Conservation (phyloP, 1,284 basidiomycete species). For the Cystobasidiaceae sp. region DNA sequence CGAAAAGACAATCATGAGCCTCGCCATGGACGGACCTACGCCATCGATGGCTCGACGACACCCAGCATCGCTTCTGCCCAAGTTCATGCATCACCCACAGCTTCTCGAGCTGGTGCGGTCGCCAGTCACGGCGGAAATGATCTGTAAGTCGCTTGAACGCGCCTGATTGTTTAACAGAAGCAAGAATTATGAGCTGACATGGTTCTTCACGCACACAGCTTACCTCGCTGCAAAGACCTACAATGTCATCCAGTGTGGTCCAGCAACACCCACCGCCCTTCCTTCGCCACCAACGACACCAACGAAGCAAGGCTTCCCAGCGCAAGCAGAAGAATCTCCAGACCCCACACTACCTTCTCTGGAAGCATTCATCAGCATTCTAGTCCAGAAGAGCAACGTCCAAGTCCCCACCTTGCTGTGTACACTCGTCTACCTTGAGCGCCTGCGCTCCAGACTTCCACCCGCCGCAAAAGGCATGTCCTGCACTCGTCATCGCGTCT, state of each 20-base stretch:
- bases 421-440: constrained; percentile 88
- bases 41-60: constrained; percentile 38
- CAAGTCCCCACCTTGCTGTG: constrained; percentile 86
- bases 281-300: constrained; percentile 44
- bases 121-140: constrained; percentile 74
- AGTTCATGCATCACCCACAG: constrained; percentile 60
- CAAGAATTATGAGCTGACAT: background rate
- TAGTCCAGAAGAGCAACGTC: constrained; percentile 81
- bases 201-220: constrained; percentile 29
- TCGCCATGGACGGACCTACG: constrained; percentile 16
- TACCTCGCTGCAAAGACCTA: constrained; percentile 64
- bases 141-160: constrained; percentile 55
- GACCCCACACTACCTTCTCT: constrained; percentile 60
- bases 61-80: constrained; percentile 42
- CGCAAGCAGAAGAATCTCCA: constrained; percentile 43
- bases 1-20: constrained; percentile 11
- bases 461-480: constrained; percentile 84
- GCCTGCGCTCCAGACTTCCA: constrained; percentile 73
- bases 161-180: background rate
- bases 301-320: constrained; percentile 42
- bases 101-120: constrained; percentile 71
- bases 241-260: constrained; percentile 54
- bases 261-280: constrained; percentile 35
- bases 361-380: constrained; percentile 78
- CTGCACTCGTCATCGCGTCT: constrained; percentile 89